Evolutionary conservation across 768 basidiomycete genomes (phyloP).

Genomic region (Paxillus ammoniavirescens): DNA sequence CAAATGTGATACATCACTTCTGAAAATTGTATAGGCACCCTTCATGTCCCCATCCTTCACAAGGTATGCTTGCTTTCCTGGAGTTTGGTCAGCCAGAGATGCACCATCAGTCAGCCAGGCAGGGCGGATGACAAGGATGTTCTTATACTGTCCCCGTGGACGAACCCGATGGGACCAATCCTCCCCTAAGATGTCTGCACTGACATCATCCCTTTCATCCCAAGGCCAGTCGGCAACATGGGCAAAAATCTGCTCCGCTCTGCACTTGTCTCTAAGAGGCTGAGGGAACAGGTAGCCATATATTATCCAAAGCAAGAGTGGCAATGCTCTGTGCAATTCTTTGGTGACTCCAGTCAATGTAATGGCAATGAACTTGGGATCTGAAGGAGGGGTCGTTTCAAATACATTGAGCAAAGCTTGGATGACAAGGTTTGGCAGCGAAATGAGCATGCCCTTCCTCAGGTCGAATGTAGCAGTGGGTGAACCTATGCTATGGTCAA

Average conservation of each 20-base stretch:
- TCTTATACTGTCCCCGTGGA: conserved; percentile 40
- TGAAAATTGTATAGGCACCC: conserved; percentile 51
- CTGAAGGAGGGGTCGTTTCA: conserved; percentile 46
- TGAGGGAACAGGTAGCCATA: conserved; percentile 43
- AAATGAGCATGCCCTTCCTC: conserved; percentile 46
- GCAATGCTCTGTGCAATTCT: conserved; percentile 43
- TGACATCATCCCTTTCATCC: conserved; percentile 44
- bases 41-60: conserved; percentile 41
- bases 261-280: conserved; percentile 63
- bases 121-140: conserved; percentile 49
- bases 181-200: conserved; percentile 39
- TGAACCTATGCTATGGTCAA: conserved; percentile 9
- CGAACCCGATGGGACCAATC: conserved; percentile 47
- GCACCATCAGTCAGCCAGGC: conserved; percentile 59
- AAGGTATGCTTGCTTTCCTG: conserved; percentile 34
- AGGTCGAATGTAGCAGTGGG: conserved; percentile 40
- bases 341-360: conserved; percentile 54
- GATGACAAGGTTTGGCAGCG: conserved; percentile 58
- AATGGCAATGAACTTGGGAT: conserved; percentile 52
- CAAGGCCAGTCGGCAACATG: conserved; percentile 53
- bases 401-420: conserved; percentile 54
- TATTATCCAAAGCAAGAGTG: conserved; percentile 46
- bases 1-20: conserved; percentile 67
- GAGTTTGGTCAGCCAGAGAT: conserved; percentile 35
- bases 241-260: conserved; percentile 49